Base-by-base conservation (phyloP, 208 protist species). In the Trypanosoma rangeli region DNA sequence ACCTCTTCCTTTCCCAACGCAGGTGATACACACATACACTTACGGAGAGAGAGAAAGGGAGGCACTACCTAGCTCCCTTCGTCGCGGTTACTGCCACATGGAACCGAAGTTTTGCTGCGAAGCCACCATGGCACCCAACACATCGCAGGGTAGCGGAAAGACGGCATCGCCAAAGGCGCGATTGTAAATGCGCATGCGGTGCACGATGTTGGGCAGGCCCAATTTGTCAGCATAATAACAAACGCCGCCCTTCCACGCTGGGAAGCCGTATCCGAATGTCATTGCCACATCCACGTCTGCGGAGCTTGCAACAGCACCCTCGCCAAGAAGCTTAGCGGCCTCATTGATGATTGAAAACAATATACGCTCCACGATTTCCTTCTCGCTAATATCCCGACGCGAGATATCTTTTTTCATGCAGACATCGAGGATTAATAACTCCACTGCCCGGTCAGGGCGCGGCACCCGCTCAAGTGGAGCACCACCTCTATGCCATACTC, bases 311-410 rank as follows among this genome's bases (percentile, higher is more conserved):
- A 93, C 88, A 28, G 94, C 75, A 15, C 85, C 84, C 12, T 94
- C 94, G 22, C 82, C 61, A 52, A 98, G 69, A 33, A 97, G 56
- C 50, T 78, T 84, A 15, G 79, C 95, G 12, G 90, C 88, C 74
- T 98, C 96, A 78, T 98, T 97, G 22, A 97, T 73, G 70, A 96
- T 84, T 15, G 83, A 75, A 58, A 97, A 89, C 15, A 97, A 55
- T 52, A 95, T 85, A 54, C 88, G 83, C 53, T 97, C 89, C 18
- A 90, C 67, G 28, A 98, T 93, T 44, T 98, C 93, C n/a, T 84
- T 77, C 16, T 90, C 77, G 39, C 65, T 79, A 57, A 94, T 78
- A 44, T 89, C 77, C 26, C 88, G 85, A 7, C 84, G 83, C 20
- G 80, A 68, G 54, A 94, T 78, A 29, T 78, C 64, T 31, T 90